These are phyloP conservation scores for Talaromyces thailandensis DNA, from an alignment of 495 filamentous ascomycete species.

Conservation along the genomic window DNA sequence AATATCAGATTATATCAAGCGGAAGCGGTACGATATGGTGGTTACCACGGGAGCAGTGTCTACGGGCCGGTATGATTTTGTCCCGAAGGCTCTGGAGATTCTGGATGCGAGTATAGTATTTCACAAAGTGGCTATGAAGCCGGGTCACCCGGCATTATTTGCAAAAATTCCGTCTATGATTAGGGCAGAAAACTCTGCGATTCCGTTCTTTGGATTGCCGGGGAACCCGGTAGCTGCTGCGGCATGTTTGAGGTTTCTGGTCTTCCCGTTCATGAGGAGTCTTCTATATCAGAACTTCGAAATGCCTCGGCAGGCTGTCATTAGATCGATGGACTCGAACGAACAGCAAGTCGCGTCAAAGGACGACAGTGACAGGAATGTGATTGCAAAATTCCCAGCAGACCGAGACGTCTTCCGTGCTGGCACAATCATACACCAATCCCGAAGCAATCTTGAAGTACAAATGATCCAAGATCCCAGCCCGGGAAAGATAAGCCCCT, in stretches of 20 bases:
- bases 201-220: constrained; percentile 11
- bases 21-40: constrained; percentile 9
- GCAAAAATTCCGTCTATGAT: constrained; percentile 1
- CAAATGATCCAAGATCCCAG: constrained; percentile 9
- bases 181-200: neutral
- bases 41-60: constrained; percentile 11
- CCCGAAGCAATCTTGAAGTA: neutral
- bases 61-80: constrained; percentile 9
- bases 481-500: constrained; percentile 11
- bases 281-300: constrained; percentile 1
- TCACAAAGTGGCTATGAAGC: constrained; percentile 10
- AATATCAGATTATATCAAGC: neutral
- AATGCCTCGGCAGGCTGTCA: neutral
- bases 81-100: constrained; percentile 6
- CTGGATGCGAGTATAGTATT: constrained; percentile 8
- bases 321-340: too few relatives aligned
- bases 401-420: constrained; percentile 11
- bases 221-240: constrained; percentile 12
- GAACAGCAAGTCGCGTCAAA: neutral
- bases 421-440: neutral
- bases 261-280: constrained; percentile 3
- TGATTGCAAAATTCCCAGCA: neutral
- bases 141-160: constrained; percentile 12
- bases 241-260: constrained; percentile 11
- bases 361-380: neutral